phyloP scores from a whole-genome alignment of 495 filamentous ascomycete species.

The Cercophora sp. region DNA sequence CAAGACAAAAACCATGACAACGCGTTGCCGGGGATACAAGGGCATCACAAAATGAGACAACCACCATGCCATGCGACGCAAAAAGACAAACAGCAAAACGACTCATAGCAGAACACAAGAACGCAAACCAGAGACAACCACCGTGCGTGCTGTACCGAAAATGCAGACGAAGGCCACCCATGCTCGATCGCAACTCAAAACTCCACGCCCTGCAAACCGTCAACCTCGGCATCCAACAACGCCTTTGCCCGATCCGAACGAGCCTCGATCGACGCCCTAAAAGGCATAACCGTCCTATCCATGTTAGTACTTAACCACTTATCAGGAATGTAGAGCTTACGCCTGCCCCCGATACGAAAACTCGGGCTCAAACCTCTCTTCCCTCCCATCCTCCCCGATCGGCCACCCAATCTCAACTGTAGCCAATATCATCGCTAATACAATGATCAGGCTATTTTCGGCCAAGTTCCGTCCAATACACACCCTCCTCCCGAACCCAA shows the following conservation, averaged over 20 bases:
- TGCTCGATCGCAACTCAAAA: not conserved
- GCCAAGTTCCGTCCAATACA: conserved; percentile 28
- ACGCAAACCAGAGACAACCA: not conserved
- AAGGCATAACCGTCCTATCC: conserved; percentile 23
- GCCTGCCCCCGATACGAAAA: conserved; percentile 30
- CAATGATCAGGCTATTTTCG: conserved; percentile 30
- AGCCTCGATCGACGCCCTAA: conserved; percentile 13
- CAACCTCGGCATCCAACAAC: conserved; percentile 15
- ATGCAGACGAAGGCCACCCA: no score
- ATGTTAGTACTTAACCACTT: not conserved
- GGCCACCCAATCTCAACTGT: conserved; percentile 28
- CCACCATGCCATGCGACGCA: not conserved
- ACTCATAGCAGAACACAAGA: no score
- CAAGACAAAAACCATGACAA: not conserved
- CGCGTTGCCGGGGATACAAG: no score
- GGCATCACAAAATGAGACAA: not conserved
- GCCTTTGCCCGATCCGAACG: conserved; percentile 10
- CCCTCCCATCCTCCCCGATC: conserved; percentile 20
- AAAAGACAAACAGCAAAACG: no score
- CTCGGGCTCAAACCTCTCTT: conserved; percentile 23
- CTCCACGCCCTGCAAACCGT: not conserved
- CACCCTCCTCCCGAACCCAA: conserved; percentile 48
- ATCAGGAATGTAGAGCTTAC: conserved; percentile 14
- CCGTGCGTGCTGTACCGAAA: no score
- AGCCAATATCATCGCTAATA: conserved; percentile 25